phyloP scores from a whole-genome alignment of 129 eudicot species.

The Saussurea involucrata region DNA sequence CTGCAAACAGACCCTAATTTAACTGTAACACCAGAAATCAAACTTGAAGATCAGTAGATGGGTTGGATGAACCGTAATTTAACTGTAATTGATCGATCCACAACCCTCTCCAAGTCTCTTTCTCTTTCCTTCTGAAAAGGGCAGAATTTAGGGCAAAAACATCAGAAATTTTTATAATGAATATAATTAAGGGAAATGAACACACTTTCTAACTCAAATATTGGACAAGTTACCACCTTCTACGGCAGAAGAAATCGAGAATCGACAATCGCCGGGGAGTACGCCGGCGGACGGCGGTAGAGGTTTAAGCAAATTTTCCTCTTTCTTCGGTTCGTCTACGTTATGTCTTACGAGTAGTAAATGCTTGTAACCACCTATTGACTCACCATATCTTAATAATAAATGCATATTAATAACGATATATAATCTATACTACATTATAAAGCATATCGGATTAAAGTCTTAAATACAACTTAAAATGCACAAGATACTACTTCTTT shows the following conservation, averaged over 20 bases:
- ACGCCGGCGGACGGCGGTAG: constrained; percentile 21
- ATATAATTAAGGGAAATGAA: not conserved
- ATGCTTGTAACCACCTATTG: constrained; percentile 2
- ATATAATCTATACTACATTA: no score
- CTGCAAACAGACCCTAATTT: not conserved
- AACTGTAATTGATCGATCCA: constrained; percentile 18
- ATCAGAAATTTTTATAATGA: not conserved
- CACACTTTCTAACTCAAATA: not conserved
- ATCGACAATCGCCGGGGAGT: constrained; percentile 17
- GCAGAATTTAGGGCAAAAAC: constrained; percentile 16
- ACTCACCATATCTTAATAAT: not conserved
- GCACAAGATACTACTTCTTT: no score
- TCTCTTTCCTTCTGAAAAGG: not conserved
- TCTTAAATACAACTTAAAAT: no score
- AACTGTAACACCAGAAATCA: not conserved
- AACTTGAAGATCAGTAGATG: not conserved
- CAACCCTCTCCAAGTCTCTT: constrained; percentile 1
- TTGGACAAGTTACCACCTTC: not conserved
- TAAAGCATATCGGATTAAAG: no score
- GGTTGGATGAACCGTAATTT: not conserved
- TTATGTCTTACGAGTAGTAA: constrained; percentile 21
- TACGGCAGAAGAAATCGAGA: not conserved
- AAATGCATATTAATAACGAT: not conserved
- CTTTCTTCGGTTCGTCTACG: constrained; percentile 18
- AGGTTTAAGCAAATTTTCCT: not conserved